Evolutionary conservation across 2,329 filamentous ascomycete genomes (phyloP).

Genomic region (Hypocrella siamensis): DNA sequence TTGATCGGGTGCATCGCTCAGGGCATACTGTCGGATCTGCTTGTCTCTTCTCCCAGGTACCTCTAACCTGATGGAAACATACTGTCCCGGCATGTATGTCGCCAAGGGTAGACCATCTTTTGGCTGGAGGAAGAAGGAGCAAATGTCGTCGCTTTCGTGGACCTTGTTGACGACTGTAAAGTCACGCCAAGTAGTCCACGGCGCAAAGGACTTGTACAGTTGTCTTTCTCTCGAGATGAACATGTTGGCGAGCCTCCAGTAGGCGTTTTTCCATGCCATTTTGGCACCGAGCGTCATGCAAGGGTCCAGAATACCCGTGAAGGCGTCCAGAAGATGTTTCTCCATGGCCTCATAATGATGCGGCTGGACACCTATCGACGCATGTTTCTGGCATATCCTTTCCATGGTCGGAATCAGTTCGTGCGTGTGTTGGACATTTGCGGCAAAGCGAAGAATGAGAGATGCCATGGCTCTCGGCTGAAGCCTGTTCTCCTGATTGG

Average conservation of each 20-base stretch:
- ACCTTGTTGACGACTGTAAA: constrained; percentile 52
- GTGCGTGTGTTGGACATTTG: constrained; percentile 49
- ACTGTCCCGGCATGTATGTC: constrained; percentile 53
- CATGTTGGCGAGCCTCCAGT: constrained; percentile 58
- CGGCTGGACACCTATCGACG: constrained; percentile 49
- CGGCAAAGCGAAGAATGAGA: constrained; percentile 51
- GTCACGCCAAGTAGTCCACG: constrained; percentile 51
- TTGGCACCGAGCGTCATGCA: constrained; percentile 47
- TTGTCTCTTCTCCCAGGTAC: constrained; percentile 40
- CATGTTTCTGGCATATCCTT: constrained; percentile 56
- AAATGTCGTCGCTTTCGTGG: constrained; percentile 51
- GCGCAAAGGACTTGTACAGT: constrained; percentile 43
- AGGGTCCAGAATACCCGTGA: constrained; percentile 49
- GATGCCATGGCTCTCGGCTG: constrained; percentile 19
- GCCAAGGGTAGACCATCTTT: constrained; percentile 46
- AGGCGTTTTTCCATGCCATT: constrained; percentile 55
- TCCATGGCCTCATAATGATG: constrained; percentile 59
- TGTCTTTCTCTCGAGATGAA: constrained; percentile 51
- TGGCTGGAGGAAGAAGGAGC: constrained; percentile 54
- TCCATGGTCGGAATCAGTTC: constrained; percentile 37
- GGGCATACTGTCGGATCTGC: constrained; percentile 58
- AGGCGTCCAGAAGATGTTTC: constrained; percentile 50
- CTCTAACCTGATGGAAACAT: constrained; percentile 46
- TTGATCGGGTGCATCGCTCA: constrained; percentile 46
- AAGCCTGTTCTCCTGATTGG: constrained; percentile 19